Evolutionary conservation across 2,329 filamentous ascomycete genomes (phyloP), one percentile per base, ranked within the genome.

Genomic region (Monilinia aucupariae): DNA sequence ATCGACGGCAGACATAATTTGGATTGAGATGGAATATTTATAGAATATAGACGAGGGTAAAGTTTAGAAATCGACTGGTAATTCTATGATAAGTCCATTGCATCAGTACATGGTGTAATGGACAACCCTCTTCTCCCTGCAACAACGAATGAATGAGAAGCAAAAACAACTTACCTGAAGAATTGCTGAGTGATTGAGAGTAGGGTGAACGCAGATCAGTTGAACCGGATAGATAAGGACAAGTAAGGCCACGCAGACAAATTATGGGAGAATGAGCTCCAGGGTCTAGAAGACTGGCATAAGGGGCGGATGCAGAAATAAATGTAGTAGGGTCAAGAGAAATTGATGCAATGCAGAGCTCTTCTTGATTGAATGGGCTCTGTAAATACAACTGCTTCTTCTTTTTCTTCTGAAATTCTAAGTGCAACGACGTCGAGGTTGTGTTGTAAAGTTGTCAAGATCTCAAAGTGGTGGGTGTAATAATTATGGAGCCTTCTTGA

Each of bases 221-320:
- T 64, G 61, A 68, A 67, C 64, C 65, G 60, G 58, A 50, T 49
- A 52, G 34, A 49, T 64, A 60, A 64, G 32, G 48, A 69, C 64
- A 65, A 64, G 65, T 64, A 60, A 69, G 70, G 70, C 68, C 70
- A 72, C 70, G 68, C 64, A 69, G 58, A 63, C 62, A 59, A 67
- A 69, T 67, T 52, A 64, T 52, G 53, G 63, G 53, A 61, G 64
- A 59, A 65, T 60, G 51, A 59, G 55, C 63, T 65, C 62, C 66
- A 66, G 68, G 39, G 56, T 66, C 64, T 64, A 65, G 58, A 55
- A 63, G 56, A 64, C 65, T 67, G 67, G 68, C 70, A 72, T 70
- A 64, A 65, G 64, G 68, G 69, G 68, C 67, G 37, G 65, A 68
- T 65, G 51, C 41, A 47, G 54, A 66, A 56, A 53, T n/a, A 43